phyloP scores from a whole-genome alignment of 1,284 basidiomycete species.

The Cryptococcus wingfieldii region DNA sequence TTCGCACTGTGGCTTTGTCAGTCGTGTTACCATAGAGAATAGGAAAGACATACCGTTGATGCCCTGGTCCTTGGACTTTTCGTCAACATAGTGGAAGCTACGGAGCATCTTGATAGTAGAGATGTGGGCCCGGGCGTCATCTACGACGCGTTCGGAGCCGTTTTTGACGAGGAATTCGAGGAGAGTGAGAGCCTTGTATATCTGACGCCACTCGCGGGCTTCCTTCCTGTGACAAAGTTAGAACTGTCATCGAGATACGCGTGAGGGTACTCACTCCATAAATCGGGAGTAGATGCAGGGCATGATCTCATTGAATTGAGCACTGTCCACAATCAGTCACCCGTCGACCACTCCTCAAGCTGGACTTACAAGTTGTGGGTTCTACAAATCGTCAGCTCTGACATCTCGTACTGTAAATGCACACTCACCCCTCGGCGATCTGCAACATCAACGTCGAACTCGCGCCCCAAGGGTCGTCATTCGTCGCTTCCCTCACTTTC shows the following conservation, averaged over 20 bases:
- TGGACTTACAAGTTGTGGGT: constrained; percentile 38
- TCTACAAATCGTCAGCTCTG: constrained; percentile 13
- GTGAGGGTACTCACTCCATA: constrained; percentile 87
- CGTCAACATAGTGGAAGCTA: constrained; percentile 98
- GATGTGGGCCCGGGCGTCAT: constrained; percentile 91
- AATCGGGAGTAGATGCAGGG: constrained; percentile 90
- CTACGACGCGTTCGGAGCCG: constrained; percentile 96
- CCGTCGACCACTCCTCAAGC: background rate
- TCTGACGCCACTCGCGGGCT: constrained; percentile 96
- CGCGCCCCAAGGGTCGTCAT: constrained; percentile 98
- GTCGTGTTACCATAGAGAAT: background rate
- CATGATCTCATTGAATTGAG: constrained; percentile 99
- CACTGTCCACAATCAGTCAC: constrained; percentile 54
- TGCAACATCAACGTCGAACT: constrained; percentile 98
- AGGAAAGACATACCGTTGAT: constrained; percentile 62
- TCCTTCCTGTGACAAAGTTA: constrained; percentile 88
- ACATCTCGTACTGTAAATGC: background rate
- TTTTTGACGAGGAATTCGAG: constrained; percentile 96
- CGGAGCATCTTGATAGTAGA: constrained; percentile 96
- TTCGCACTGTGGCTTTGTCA: constrained; percentile 63
- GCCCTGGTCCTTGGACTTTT: constrained; percentile 98
- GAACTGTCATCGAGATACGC: background rate
- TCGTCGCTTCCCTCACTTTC: constrained; percentile 95
- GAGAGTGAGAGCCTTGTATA: constrained; percentile 96
- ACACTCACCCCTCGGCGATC: constrained; percentile 83